Base-by-base conservation (phyloP, 2,329 filamentous ascomycete genomes). In the Trichoderma sp. region DNA sequence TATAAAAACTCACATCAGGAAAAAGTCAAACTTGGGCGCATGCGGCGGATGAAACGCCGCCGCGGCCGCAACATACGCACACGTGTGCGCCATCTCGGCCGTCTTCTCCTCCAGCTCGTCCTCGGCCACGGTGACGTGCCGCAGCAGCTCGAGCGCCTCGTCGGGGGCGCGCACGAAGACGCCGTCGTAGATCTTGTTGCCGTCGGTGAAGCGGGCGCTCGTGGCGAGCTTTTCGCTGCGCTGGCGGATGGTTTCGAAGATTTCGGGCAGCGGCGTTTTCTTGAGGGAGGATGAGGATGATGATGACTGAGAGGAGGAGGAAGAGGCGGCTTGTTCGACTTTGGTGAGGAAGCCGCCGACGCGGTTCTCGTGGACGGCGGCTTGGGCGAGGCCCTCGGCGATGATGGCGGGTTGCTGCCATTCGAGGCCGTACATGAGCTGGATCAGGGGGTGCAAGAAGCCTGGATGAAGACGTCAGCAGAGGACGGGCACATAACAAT, bases 401-500 rank as follows among this genome's bases (percentile, higher is more conserved):
- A 97, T 82, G 66, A 96, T 87, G 44, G 90, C 90, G 2, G 91
- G 91, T 73, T 96, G 92, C 10, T 83, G 75, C 79, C 92, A 96
- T 74, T 96, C 92, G 43, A 97, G 74, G 5, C 90, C 93, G 73
- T 92, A 96, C 56, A 92, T 90, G 21, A 96, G 83, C 73, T 96
- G 92, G 68, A 97, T 93, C 17, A 95, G 78, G 2, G 92, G 92
- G 72, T 96, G 92, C 2, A 93, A 70, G 68, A 94, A 83, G 0
- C 90, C 88, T 84, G 30, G 1, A 17, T 9, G 0, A 9, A 5
- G 19, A 17, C 41, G 19, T 55, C 3, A 55, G 30, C 30, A 43
- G 17, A 10, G 7, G 0, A n/a, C 28, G 34, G 34, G 7, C 34
- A 39, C 14, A 7, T 39, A 7, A 14, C 12, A 12, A 7, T 10